These are phyloP conservation scores for Acacia crassicarpa DNA, from an alignment of 306 rosid species.

Conservation along the genomic window DNA sequence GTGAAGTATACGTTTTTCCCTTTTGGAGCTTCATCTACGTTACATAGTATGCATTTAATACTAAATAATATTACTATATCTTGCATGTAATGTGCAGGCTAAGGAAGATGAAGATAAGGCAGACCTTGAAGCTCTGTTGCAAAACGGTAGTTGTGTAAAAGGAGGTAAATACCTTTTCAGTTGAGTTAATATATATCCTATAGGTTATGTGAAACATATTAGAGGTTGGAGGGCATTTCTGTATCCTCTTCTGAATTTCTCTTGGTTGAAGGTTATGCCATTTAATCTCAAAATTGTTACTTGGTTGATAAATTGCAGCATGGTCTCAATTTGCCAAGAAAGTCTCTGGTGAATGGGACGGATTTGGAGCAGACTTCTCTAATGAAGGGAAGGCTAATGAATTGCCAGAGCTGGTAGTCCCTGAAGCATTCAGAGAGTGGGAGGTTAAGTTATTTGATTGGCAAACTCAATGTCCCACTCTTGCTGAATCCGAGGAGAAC, in stretches of 20 bases:
- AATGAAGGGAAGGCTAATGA: slow-evolving; percentile 68
- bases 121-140: slow-evolving; percentile 64
- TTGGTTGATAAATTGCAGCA: slow-evolving; percentile 35
- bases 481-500: slow-evolving; percentile 63
- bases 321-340: slow-evolving; percentile 82
- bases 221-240: not conserved
- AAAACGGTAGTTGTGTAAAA: slow-evolving; percentile 51
- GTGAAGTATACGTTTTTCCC: not conserved
- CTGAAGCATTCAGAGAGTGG: slow-evolving; percentile 91
- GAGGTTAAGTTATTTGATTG: slow-evolving; percentile 93
- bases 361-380: slow-evolving; percentile 85
- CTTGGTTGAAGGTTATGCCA: not conserved
- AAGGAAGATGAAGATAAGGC: slow-evolving; percentile 72
- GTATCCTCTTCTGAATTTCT: not conserved
- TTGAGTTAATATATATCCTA: not conserved
- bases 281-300: not conserved
- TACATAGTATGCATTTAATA: not conserved
- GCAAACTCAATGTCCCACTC: slow-evolving; percentile 98
- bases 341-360: slow-evolving; percentile 98
- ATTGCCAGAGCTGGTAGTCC: slow-evolving; percentile 86
- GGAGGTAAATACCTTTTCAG: slow-evolving; percentile 36
- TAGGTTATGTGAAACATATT: not conserved
- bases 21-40: not conserved
- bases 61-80: not conserved
- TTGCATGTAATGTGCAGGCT: slow-evolving; percentile 41